Evolutionary conservation across 2,329 filamentous ascomycete genomes (phyloP).

Genomic region (Fusarium pseudonygamai): DNA sequence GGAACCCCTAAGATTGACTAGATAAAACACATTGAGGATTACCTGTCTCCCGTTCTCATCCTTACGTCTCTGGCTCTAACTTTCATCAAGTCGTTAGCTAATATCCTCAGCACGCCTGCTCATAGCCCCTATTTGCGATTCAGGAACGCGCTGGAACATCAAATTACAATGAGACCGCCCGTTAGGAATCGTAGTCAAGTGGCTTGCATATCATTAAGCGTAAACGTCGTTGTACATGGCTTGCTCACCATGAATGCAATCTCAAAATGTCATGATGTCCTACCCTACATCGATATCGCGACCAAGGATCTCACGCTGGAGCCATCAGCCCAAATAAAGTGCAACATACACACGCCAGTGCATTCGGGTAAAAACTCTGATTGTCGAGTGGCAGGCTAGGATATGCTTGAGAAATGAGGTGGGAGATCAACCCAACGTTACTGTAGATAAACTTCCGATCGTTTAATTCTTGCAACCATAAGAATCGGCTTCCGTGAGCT

Average conservation of each 20-base stretch:
- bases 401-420: neutral
- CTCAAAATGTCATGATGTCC: neutral
- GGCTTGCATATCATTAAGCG: neutral
- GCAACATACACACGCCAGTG: neutral
- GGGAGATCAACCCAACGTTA: neutral
- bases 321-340: neutral
- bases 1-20: no score
- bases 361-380: neutral
- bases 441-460: constrained; percentile 5
- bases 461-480: neutral
- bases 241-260: neutral
- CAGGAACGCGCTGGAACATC: no score
- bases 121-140: fast-evolving
- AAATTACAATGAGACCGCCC: neutral
- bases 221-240: neutral
- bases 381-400: neutral
- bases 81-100: neutral
- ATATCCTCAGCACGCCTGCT: no score
- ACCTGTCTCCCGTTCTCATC: fast-evolving
- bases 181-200: neutral
- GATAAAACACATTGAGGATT: no score
- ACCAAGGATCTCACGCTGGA: neutral
- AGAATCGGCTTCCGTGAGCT: neutral
- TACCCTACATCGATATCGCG: constrained; percentile 1
- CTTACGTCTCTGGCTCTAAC: neutral